Conservation (phyloP, 495 filamentous ascomycete genomes). For the Staphylotrichum tortipilum region DNA sequence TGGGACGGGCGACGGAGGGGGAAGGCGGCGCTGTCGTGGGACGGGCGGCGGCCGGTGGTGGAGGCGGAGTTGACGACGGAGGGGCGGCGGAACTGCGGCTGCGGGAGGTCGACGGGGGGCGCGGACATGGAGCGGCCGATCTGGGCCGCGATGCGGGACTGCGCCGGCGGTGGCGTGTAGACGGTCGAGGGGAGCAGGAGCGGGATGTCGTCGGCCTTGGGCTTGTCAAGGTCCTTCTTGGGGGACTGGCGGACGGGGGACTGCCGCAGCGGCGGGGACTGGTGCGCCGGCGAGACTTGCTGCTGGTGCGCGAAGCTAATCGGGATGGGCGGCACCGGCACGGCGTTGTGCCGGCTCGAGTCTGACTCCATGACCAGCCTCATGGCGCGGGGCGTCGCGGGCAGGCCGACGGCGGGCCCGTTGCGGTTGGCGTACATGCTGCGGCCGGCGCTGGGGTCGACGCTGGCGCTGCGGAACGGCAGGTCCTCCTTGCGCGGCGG, state of each 20-base stretch:
- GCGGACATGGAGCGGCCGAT: slow-evolving; percentile 66
- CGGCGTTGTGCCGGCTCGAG: slow-evolving; percentile 44
- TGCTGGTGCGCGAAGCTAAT: slow-evolving; percentile 39
- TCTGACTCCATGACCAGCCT: slow-evolving; percentile 61
- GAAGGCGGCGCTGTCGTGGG: slow-evolving; percentile 18
- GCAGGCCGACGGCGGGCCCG: slow-evolving; percentile 56
- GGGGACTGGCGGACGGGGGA: slow-evolving; percentile 12
- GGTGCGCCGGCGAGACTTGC: slow-evolving; percentile 20
- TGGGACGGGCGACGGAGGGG: slow-evolving; percentile 43
- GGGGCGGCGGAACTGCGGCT: slow-evolving; percentile 8
- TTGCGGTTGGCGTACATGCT: slow-evolving; percentile 40
- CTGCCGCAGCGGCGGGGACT: slow-evolving; percentile 2
- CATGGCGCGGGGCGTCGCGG: slow-evolving; percentile 81
- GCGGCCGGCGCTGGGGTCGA: slow-evolving; percentile 30
- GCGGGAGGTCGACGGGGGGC: slow-evolving; percentile 50
- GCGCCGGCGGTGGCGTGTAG: slow-evolving; percentile 48
- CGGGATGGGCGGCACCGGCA: slow-evolving; percentile 60
- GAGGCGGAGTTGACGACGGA: neutral
- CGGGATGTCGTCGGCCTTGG: slow-evolving; percentile 10
- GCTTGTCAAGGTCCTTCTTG: slow-evolving; percentile 11
- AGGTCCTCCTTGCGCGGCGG: slow-evolving; percentile 29
- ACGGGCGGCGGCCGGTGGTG: slow-evolving; percentile 22
- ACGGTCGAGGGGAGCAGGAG: slow-evolving; percentile 52
- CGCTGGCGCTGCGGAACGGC: slow-evolving; percentile 39
- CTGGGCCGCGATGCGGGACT: slow-evolving; percentile 23